These are phyloP conservation scores for Salix suchowensis DNA, from an alignment of 345 rosid genomes.

Conservation along the genomic window DNA sequence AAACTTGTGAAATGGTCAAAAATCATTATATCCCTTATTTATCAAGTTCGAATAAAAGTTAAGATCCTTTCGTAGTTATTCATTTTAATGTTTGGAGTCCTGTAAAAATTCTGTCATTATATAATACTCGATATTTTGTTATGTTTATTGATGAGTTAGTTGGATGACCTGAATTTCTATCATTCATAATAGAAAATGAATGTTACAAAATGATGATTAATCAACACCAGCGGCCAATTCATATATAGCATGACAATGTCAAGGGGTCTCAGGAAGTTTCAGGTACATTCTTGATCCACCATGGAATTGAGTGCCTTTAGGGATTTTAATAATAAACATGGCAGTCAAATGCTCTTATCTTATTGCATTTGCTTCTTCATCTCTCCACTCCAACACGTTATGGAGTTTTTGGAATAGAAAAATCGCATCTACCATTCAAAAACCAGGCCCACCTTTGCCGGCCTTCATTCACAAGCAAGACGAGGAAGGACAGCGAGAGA, in stretches of 20 bases:
- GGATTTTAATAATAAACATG: neutral
- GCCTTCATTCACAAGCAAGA: neutral
- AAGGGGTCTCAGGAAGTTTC: no score
- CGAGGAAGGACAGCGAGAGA: neutral
- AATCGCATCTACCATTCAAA: no score
- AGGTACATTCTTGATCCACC: no score
- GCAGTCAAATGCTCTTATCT: slow-evolving; percentile 23
- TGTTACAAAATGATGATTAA: no score
- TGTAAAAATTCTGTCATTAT: no score
- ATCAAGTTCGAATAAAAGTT: neutral
- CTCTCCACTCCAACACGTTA: neutral
- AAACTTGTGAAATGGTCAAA: neutral
- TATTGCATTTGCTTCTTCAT: neutral
- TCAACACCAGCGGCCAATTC: no score
- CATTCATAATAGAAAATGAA: no score
- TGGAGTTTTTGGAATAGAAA: neutral
- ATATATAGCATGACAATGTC: no score
- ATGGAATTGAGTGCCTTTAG: neutral
- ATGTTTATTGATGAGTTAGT: no score
- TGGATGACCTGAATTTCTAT: no score
- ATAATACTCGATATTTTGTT: no score
- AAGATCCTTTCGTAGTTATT: no score
- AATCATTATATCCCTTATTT: neutral
- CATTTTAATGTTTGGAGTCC: neutral
- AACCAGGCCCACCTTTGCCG: neutral